Evolutionary conservation across 1,139 yeast genomes (phyloP).

Genomic region (Zygoascus sp.): DNA sequence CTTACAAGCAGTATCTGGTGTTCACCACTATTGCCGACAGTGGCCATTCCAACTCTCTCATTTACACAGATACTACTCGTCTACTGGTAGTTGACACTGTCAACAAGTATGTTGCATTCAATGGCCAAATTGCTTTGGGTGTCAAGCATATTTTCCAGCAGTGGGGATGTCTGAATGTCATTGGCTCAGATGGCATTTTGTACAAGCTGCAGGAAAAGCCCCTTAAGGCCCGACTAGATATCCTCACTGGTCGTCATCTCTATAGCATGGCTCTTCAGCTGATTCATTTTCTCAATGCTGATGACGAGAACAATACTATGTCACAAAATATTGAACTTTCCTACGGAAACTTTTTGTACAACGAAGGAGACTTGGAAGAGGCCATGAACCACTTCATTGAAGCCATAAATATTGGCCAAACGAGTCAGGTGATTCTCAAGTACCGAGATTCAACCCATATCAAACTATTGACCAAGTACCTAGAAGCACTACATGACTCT

Average conservation of each 20-base stretch:
- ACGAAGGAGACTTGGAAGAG: conserved; percentile 58
- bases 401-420: conserved; percentile 46
- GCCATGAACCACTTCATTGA: conserved; percentile 66
- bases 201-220: conserved; percentile 66
- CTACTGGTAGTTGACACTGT: conserved; percentile 62
- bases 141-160: conserved; percentile 52
- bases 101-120: conserved; percentile 68
- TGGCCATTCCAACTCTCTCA: conserved; percentile 19
- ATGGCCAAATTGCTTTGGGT: conserved; percentile 60
- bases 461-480: conserved; percentile 56
- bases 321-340: conserved; percentile 11
- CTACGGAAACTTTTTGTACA: conserved; percentile 70
- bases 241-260: conserved; percentile 64
- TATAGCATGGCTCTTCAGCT: conserved; percentile 69
- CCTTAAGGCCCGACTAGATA: conserved; percentile 61
- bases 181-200: conserved; percentile 73
- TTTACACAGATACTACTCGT: conserved; percentile 38
- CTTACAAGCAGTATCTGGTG: conserved; percentile 49
- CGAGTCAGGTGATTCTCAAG: conserved; percentile 74
- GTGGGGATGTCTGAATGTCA: conserved; percentile 54
- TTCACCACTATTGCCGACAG: conserved; percentile 41
- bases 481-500: conserved; percentile 54
- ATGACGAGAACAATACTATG: conserved; percentile 31
- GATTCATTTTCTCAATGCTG: conserved; percentile 47
- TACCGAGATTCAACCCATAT: conserved; percentile 84